These are phyloP conservation scores for Murraya koenigii DNA, from an alignment of 345 rosid genomes.

Conservation along the genomic window DNA sequence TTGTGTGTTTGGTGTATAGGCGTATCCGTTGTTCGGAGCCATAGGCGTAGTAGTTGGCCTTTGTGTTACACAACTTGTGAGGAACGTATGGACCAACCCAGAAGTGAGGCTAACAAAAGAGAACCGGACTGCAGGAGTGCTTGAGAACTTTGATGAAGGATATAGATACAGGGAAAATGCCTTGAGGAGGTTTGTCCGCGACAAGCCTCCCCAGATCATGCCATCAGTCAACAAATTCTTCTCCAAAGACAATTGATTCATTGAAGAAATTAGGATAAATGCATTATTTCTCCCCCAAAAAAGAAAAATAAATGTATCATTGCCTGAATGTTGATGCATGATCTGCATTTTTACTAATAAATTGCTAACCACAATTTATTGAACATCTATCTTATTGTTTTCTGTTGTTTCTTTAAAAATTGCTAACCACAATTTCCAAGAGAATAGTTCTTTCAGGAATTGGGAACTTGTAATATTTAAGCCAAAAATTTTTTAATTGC, in stretches of 20 bases:
- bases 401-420: too few species aligned
- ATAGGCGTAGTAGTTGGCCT: slow-evolving; percentile 58
- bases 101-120: slow-evolving; percentile 57
- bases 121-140: slow-evolving; percentile 55
- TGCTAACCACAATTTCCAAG: neutral
- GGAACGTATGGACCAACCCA: slow-evolving; percentile 53
- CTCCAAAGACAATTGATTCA: slow-evolving; percentile 28
- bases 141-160: slow-evolving; percentile 52
- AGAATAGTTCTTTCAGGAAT: neutral
- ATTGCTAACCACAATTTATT: too few species aligned
- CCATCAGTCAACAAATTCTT: slow-evolving; percentile 60
- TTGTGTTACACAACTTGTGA: slow-evolving; percentile 51
- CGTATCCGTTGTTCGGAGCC: slow-evolving; percentile 54
- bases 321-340: neutral
- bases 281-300: neutral
- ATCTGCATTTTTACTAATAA: slow-evolving; percentile 4
- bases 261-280: neutral
- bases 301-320: neutral
- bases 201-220: slow-evolving; percentile 49
- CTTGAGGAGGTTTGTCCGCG: slow-evolving; percentile 45
- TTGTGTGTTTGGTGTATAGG: slow-evolving; percentile 24
- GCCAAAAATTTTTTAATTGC: neutral
- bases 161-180: slow-evolving; percentile 52
- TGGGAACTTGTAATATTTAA: neutral
- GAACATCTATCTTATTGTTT: too few species aligned